Conservation (phyloP, 768 basidiomycete genomes). For the Russula abietina region DNA sequence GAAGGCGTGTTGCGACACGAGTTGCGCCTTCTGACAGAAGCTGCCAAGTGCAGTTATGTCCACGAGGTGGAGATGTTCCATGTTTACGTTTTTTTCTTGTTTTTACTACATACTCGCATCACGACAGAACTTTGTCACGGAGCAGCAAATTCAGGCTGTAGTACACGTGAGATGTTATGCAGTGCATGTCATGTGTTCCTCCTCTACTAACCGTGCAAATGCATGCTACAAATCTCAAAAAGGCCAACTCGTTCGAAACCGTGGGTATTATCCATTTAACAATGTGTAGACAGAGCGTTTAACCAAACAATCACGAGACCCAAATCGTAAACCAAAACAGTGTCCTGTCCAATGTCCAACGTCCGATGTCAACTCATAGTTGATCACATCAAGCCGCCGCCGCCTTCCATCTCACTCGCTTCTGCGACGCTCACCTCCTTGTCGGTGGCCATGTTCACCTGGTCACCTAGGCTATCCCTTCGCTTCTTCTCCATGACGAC, state of each 20-base stretch:
- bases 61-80: neutral
- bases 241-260: neutral
- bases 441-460: constrained; percentile 21
- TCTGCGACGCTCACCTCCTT: constrained; percentile 25
- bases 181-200: neutral
- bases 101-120: neutral
- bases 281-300: neutral
- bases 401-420: constrained; percentile 28
- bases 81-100: neutral
- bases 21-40: no score
- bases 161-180: neutral
- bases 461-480: constrained; percentile 33
- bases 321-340: neutral
- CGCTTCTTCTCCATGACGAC: constrained; percentile 52
- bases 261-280: neutral
- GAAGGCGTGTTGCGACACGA: no score
- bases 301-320: neutral
- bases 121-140: neutral
- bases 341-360: no score
- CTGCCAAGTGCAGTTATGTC: neutral
- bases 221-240: neutral
- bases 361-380: neutral
- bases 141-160: no score
- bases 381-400: constrained; percentile 20
- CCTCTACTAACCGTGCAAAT: neutral